Evolutionary conservation across 2,329 filamentous ascomycete species (phyloP).

Genomic region (Fusarium secorum): DNA sequence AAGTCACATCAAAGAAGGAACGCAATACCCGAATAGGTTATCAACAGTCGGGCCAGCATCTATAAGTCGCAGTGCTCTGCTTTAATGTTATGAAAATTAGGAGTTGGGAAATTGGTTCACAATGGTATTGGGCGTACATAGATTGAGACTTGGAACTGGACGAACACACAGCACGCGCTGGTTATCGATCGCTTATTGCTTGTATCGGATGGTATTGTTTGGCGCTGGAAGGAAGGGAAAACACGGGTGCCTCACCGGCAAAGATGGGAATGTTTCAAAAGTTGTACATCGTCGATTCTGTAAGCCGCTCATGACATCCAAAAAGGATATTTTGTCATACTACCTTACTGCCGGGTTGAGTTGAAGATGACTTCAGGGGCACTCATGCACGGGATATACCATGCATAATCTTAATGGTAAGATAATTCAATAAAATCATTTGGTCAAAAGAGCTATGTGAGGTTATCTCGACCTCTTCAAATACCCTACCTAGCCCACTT

Average conservation of each 20-base stretch:
- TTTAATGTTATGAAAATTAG: constrained; percentile 28
- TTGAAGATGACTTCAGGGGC: not conserved
- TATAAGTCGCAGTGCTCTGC: constrained; percentile 13
- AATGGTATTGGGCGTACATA: constrained; percentile 33
- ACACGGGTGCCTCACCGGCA: constrained; percentile 27
- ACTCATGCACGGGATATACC: not conserved
- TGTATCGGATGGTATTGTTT: not conserved
- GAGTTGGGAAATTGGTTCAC: constrained; percentile 37
- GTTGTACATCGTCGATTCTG: not conserved
- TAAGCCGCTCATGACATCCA: constrained; percentile 17
- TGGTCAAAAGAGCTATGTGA: not conserved
- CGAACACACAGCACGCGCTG: constrained; percentile 34
- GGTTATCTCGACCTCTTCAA: not conserved
- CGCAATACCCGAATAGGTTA: constrained; percentile 19
- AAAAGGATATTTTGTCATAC: not conserved
- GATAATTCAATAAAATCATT: not conserved
- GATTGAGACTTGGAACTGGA: constrained; percentile 25
- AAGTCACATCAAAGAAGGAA: constrained; percentile 23
- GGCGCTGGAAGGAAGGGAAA: constrained; percentile 33
- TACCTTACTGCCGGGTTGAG: not conserved
- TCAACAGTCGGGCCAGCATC: not conserved
- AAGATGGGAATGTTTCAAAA: constrained; percentile 27
- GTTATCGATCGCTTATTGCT: constrained; percentile 19
- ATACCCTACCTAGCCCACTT: no score
- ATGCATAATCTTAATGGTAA: not conserved